Evolutionary conservation across 2,329 filamentous ascomycete species (phyloP), one percentile per base, ranked within the genome.

Genomic region (Monilinia polystroma): DNA sequence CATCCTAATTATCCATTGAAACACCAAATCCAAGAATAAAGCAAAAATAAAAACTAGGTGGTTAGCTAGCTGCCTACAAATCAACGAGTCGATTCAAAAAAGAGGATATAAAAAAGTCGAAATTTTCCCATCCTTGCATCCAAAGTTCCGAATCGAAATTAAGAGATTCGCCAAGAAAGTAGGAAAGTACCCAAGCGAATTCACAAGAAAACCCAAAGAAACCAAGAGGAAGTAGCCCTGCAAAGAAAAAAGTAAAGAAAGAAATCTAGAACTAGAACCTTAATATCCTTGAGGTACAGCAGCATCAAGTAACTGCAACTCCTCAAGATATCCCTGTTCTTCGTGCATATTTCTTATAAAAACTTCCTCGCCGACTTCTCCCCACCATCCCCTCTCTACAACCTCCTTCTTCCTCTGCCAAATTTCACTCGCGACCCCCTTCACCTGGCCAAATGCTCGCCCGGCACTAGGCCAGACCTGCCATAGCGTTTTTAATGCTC

Each of bases 341-440:
- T 75, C 73, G 54, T 74, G 71, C 71, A 76, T 73, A 54, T 69
- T 71, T 57, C 71, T 66, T 66, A 76, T 72, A 11, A 75, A 72
- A n/a, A 75, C 74, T 8, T 76, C 75, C 23, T 76, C 69, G 1
- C 70, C 66, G 12, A 75, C 68, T 56, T 68, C 69, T 1, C 68
- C 58, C 75, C 75, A 77, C 47, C 70, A 72, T 4, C 73, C 73
- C 47, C 68, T 54, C 59, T 76, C 74, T 16, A 70, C 71, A 4
- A 72, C 72, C 41, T 72, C 67, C 60, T 76, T 76, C 69, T 76
- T 75, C 0, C 71, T 67, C 6, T 69, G 65, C 58, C 72, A 89
- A 60, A 94, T 88, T 72, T 93, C 90, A 73, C 90, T 86, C n/a
- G 92, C 91, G 23, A 95, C 90, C 11, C 86, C 86, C 71, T 88